phyloP scores from a whole-genome alignment of 2,329 filamentous ascomycete genomes.

The Penicillium sp. region DNA sequence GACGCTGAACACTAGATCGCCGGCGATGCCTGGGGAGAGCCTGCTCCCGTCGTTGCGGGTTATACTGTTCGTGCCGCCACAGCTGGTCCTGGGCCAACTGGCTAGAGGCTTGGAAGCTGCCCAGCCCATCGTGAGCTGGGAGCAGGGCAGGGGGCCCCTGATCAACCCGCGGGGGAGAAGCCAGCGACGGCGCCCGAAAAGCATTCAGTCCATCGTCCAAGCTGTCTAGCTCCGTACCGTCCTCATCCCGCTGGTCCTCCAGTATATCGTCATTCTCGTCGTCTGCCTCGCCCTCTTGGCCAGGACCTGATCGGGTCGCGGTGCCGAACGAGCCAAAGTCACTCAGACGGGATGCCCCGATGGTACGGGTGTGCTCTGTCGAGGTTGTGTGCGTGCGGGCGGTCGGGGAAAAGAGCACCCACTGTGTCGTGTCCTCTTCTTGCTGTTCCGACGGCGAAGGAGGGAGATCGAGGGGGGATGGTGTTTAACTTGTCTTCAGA shows the following conservation, averaged over 20 bases:
- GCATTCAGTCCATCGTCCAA: constrained; percentile 89
- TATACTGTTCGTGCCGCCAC: constrained; percentile 86
- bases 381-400: constrained; percentile 69
- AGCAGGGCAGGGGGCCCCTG: constrained; percentile 69
- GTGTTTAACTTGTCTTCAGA: too few species aligned
- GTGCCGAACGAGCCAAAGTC: constrained; percentile 79
- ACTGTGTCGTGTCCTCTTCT: constrained; percentile 80
- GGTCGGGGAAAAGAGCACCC: constrained; percentile 90
- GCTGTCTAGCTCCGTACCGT: constrained; percentile 81
- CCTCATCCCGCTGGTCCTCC: constrained; percentile 59
- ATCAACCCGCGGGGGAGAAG: constrained; percentile 48
- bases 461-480: constrained; percentile 30
- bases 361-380: constrained; percentile 64
- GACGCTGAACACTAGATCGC: constrained; percentile 59
- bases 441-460: constrained; percentile 39
- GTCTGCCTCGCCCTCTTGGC: constrained; percentile 34
- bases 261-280: constrained; percentile 52
- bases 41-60: constrained; percentile 63
- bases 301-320: constrained; percentile 59
- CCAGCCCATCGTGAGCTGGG: constrained; percentile 90
- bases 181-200: constrained; percentile 67
- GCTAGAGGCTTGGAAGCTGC: constrained; percentile 72
- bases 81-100: constrained; percentile 74
- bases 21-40: constrained; percentile 49
- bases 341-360: constrained; percentile 72